phyloP scores from a whole-genome alignment of 1,284 basidiomycete genomes.

The Clitocybe nebularis region DNA sequence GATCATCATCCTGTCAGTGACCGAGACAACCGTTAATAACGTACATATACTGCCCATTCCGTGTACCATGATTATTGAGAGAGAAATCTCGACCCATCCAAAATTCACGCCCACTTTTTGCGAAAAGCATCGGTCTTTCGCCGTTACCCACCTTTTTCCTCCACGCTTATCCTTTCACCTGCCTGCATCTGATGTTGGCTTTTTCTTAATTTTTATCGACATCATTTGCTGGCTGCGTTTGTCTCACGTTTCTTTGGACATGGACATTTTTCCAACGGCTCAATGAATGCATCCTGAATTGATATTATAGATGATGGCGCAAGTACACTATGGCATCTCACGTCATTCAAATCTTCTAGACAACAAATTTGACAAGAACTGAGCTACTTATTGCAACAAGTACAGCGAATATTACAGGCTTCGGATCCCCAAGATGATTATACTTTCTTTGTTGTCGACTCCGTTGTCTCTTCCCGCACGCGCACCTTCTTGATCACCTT shows the following conservation, averaged over 20 bases:
- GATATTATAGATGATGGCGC: too few relatives aligned
- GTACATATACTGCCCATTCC: conserved; percentile 20
- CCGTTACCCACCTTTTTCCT: background rate
- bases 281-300: too few relatives aligned
- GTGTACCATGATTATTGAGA: conserved; percentile 24
- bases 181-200: background rate
- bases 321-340: too few relatives aligned
- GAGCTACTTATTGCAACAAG: too few relatives aligned
- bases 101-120: conserved; percentile 10
- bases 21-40: conserved; percentile 19
- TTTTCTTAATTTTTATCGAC: background rate
- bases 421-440: background rate
- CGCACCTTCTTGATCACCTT: conserved; percentile 14
- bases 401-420: background rate
- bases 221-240: background rate
- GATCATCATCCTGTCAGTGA: conserved; percentile 16
- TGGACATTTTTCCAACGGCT: too few relatives aligned
- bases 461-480: conserved; percentile 19
- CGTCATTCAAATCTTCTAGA: too few relatives aligned
- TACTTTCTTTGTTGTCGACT: conserved; percentile 9
- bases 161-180: background rate
- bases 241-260: background rate
- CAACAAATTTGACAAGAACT: too few relatives aligned
- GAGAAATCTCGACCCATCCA: conserved; percentile 14
- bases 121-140: background rate